Conservation (phyloP, 306 rosid species). For the Mimosa bimucronata region DNA sequence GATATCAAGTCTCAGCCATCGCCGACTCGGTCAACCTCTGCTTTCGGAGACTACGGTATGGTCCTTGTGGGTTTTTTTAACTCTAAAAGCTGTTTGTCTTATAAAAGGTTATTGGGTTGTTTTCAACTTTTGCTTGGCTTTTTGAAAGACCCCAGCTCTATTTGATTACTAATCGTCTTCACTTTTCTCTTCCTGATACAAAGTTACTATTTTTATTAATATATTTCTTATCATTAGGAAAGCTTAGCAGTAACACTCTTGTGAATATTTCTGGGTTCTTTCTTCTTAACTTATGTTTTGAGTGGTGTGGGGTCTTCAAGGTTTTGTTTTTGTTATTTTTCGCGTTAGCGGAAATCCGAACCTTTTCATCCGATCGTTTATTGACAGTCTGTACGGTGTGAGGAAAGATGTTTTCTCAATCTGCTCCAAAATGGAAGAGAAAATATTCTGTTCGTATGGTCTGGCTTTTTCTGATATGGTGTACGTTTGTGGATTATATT, state of each 20-base stretch:
- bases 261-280: slow-evolving; percentile 35
- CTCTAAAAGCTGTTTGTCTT: slow-evolving; percentile 13
- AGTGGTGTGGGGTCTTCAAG: slow-evolving; percentile 39
- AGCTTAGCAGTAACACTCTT: background rate
- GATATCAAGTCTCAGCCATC: slow-evolving; percentile 54
- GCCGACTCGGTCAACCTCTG: slow-evolving; percentile 52
- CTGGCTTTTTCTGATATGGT: slow-evolving; percentile 4
- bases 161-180: background rate
- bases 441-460: background rate
- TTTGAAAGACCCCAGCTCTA: background rate
- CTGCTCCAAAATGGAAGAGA: background rate
- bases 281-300: slow-evolving; percentile 29
- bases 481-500: slow-evolving; percentile 22
- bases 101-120: slow-evolving; percentile 9
- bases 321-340: slow-evolving; percentile 15
- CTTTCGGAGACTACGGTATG: slow-evolving; percentile 51
- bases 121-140: slow-evolving; percentile 7
- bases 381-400: background rate
- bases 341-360: slow-evolving; percentile 12
- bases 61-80: background rate
- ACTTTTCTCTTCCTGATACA: background rate
- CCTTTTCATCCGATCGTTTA: background rate
- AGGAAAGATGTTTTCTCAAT: background rate
- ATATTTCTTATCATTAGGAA: background rate
- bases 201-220: slow-evolving; percentile 7